Percentiles rank a stretch among this genome's conserved stretches.
Evolutionary conservation across 1,284 basidiomycete species (phyloP).

Genomic region (Boletus mariae): DNA sequence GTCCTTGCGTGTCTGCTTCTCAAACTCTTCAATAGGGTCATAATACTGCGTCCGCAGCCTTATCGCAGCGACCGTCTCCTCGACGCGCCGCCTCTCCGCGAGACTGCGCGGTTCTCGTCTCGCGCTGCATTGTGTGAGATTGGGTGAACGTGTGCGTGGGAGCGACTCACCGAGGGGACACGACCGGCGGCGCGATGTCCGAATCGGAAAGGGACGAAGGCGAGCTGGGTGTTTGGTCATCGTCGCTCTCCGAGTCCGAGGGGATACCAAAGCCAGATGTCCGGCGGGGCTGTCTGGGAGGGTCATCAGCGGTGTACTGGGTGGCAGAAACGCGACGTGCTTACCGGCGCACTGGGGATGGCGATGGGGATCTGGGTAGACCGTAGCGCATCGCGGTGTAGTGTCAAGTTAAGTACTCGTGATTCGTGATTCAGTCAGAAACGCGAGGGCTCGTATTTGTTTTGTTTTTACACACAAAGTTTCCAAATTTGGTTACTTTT

Average conservation of each 20-base stretch:
- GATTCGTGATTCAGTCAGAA: slow-evolving; percentile 1
- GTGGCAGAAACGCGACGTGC: slow-evolving; percentile 4
- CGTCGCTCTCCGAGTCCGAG: slow-evolving; percentile 39
- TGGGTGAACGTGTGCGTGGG: background rate
- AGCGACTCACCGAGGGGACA: slow-evolving; percentile 33
- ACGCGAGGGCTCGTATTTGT: background rate
- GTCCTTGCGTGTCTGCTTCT: slow-evolving; percentile 61
- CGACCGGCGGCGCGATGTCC: slow-evolving; percentile 36
- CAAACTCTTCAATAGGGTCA: slow-evolving; percentile 79
- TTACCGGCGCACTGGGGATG: slow-evolving; percentile 55
- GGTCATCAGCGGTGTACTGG: background rate
- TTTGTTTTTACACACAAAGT: background rate
- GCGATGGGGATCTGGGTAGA: slow-evolving; percentile 56
- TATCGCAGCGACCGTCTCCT: slow-evolving; percentile 69
- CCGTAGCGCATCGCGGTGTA: slow-evolving; percentile 52
- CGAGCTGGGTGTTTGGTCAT: slow-evolving; percentile 21
- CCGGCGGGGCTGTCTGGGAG: slow-evolving; percentile 13
- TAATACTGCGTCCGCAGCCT: slow-evolving; percentile 60
- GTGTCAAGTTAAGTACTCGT: background rate
- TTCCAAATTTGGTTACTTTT: background rate
- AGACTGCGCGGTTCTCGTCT: slow-evolving; percentile 27
- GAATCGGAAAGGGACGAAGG: slow-evolving; percentile 34
- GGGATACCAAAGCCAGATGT: slow-evolving; percentile 54
- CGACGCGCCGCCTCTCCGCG: slow-evolving; percentile 50
- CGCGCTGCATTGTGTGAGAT: slow-evolving; percentile 11